These are phyloP conservation scores for Phytopythium boreale DNA, from an alignment of 352 stramenopile species.

Conservation along the genomic window DNA sequence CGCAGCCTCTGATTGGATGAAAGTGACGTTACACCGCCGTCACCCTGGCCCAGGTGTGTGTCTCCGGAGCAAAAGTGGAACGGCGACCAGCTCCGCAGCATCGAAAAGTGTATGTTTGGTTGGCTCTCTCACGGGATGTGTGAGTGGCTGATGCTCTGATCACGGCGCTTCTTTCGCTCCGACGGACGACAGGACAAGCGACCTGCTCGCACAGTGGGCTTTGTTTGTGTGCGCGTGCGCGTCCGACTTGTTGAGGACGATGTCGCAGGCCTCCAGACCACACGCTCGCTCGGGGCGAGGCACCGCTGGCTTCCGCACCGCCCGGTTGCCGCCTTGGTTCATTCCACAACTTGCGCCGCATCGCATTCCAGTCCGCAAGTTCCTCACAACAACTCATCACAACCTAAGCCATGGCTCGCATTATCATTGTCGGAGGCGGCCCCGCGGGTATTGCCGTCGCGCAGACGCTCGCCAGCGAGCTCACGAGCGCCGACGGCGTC, in stretches of 20 bases:
- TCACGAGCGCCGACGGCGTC: slow-evolving; percentile 29
- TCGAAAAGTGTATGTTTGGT: too few relatives aligned
- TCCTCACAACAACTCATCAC: too few relatives aligned
- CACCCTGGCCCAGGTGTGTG: background rate
- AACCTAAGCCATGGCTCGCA: slow-evolving; percentile 30
- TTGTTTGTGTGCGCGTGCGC: background rate
- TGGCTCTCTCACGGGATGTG: background rate
- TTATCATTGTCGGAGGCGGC: slow-evolving; percentile 55
- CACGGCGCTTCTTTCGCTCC: too few relatives aligned
- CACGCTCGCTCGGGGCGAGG: too few relatives aligned
- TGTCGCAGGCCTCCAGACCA: background rate
- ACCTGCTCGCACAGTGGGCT: too few relatives aligned
- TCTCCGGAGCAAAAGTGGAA: background rate
- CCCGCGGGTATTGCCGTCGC: slow-evolving; percentile 38
- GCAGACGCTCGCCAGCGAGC: slow-evolving; percentile 30
- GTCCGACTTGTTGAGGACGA: background rate
- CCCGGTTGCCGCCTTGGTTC: background rate
- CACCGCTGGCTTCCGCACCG: too few relatives aligned
- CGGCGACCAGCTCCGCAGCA: too few relatives aligned
- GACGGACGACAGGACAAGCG: too few relatives aligned
- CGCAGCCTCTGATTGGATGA: background rate
- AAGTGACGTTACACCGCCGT: background rate
- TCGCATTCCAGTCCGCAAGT: background rate
- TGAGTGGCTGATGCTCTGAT: background rate
- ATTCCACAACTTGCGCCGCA: background rate